phyloP scores from a whole-genome alignment of 306 rosid species.

The Calophaca sinica region DNA sequence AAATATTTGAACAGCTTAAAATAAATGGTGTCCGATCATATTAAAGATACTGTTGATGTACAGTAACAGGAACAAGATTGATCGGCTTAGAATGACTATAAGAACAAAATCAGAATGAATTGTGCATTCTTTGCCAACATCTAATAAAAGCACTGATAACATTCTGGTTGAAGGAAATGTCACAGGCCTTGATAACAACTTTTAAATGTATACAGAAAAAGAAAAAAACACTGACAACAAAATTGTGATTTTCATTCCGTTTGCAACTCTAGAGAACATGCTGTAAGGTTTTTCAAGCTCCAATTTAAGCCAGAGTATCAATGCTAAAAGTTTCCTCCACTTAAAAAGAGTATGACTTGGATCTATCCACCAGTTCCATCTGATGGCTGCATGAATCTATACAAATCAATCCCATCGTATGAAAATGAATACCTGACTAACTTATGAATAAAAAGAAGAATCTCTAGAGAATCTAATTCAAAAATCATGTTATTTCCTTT shows the following conservation, averaged over 20 bases:
- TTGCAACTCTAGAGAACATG: slow-evolving; percentile 24
- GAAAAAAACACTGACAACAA: neutral
- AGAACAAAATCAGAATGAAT: neutral
- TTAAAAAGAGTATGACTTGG: neutral
- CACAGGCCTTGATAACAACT: neutral
- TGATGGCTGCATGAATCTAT: slow-evolving; percentile 18
- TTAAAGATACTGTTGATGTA: neutral
- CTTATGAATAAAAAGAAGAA: slow-evolving; percentile 26
- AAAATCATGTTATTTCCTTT: neutral
- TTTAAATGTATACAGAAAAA: neutral
- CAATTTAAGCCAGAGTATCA: slow-evolving; percentile 2
- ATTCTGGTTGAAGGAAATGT: slow-evolving; percentile 1
- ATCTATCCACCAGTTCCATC: slow-evolving; percentile 12
- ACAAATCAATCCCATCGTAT: neutral
- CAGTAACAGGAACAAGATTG: neutral
- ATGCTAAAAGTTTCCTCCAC: slow-evolving; percentile 8
- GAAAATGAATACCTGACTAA: slow-evolving; percentile 1
- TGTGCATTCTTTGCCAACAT: slow-evolving; percentile 11
- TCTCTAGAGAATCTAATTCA: neutral
- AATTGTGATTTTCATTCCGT: neutral
- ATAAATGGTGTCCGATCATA: neutral
- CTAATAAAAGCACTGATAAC: neutral
- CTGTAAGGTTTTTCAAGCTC: neutral
- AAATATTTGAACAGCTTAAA: neutral
- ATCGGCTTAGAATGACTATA: neutral